Percentiles rank a stretch among this genome's conserved stretches.
These are phyloP conservation scores for Candida wancherniae DNA, from an alignment of 805 yeast species.

Conservation along the genomic window DNA sequence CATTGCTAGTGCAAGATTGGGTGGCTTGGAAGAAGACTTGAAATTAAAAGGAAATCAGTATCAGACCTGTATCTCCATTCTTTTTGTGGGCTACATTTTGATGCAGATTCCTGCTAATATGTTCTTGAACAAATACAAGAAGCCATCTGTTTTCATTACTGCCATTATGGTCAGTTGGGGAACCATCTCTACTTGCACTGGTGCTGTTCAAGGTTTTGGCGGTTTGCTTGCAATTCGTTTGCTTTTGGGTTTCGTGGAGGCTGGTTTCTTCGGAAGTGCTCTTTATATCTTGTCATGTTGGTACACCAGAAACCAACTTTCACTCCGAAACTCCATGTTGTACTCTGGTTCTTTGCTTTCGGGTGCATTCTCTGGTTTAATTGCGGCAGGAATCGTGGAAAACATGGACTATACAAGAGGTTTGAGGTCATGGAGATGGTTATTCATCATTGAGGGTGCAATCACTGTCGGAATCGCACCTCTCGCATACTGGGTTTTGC, in stretches of 20 bases:
- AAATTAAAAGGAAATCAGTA: constrained; percentile 39
- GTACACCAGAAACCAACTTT: constrained; percentile 49
- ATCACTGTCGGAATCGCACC: constrained; percentile 45
- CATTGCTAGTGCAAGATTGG: constrained; percentile 51
- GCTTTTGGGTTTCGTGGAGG: constrained; percentile 43
- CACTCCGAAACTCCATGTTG: constrained; percentile 46
- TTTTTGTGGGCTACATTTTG: constrained; percentile 46
- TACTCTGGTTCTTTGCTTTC: constrained; percentile 48
- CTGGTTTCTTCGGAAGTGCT: constrained; percentile 46
- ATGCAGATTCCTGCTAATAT: constrained; percentile 48
- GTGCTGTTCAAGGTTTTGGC: constrained; percentile 40
- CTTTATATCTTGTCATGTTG: constrained; percentile 49
- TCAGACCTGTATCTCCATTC: constrained; percentile 49
- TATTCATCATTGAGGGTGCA: constrained; percentile 53
- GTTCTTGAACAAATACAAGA: constrained; percentile 42
- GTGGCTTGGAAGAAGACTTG: constrained; percentile 44
- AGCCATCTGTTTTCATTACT: constrained; percentile 49
- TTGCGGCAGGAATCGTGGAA: constrained; percentile 49
- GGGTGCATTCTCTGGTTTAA: constrained; percentile 52
- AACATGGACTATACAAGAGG: constrained; percentile 23
- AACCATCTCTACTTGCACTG: constrained; percentile 43
- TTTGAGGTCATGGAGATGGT: constrained; percentile 46
- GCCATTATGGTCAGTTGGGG: constrained; percentile 50
- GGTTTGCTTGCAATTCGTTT: constrained; percentile 45
- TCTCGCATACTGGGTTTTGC: constrained; percentile 43